Evolutionary conservation across 202 grass and related monocot genomes (phyloP).

Genomic region (Eragrostis tef): DNA sequence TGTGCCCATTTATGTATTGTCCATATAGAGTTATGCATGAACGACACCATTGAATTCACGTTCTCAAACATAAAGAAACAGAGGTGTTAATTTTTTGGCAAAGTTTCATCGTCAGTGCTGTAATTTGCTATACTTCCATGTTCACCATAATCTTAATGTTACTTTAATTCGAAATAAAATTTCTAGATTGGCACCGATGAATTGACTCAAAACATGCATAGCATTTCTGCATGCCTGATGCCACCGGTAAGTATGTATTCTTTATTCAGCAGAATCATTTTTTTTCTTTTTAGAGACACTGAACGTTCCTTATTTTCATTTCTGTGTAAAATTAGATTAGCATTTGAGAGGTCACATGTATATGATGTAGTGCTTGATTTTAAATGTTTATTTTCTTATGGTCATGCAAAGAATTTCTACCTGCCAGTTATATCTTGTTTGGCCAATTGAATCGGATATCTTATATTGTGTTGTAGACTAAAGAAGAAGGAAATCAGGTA

Average conservation of each 20-base stretch:
- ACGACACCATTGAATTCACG: neutral
- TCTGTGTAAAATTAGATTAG: neutral
- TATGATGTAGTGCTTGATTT: neutral
- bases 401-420: slow-evolving; percentile 34
- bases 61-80: slow-evolving; percentile 31
- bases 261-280: slow-evolving; percentile 12
- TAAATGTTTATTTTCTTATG: slow-evolving; percentile 29
- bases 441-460: slow-evolving; percentile 16
- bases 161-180: slow-evolving; percentile 13
- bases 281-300: slow-evolving; percentile 28
- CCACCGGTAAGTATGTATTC: slow-evolving; percentile 4
- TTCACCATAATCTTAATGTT: slow-evolving; percentile 5
- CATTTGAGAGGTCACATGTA: neutral
- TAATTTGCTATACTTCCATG: slow-evolving; percentile 27
- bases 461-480: slow-evolving; percentile 53
- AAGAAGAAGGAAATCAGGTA: slow-evolving; percentile 36
- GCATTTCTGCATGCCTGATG: slow-evolving; percentile 4
- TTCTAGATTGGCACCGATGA: slow-evolving; percentile 4
- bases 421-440: slow-evolving; percentile 26
- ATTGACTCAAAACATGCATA: neutral
- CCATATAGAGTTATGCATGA: neutral
- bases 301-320: slow-evolving; percentile 9
- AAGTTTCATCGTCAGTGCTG: slow-evolving; percentile 11
- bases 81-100: slow-evolving; percentile 7
- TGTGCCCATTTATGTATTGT: slow-evolving; percentile 30